Conservation (phyloP, 768 basidiomycete genomes). For the Gloeophyllum trabeum region DNA sequence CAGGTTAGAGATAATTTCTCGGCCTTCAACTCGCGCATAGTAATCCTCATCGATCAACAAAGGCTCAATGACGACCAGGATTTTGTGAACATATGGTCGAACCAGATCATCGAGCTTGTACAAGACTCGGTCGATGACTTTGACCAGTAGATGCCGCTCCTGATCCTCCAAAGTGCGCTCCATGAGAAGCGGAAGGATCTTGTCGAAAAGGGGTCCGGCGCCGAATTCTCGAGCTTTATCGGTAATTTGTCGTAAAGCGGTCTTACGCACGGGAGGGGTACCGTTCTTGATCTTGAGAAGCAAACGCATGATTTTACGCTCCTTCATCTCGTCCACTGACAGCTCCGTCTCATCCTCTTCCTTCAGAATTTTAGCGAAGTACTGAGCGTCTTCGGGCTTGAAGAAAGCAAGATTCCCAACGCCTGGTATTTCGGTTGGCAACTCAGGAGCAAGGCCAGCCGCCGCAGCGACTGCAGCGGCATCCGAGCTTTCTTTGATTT, state of each 20-base stretch:
- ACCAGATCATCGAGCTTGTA: constrained; percentile 99
- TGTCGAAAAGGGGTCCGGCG: constrained; percentile 96
- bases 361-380: constrained; percentile 91
- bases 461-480: constrained; percentile 82
- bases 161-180: constrained; percentile 96
- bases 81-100: constrained; percentile 98
- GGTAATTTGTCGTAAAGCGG: constrained; percentile 94
- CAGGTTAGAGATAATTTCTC: constrained; percentile 97
- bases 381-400: constrained; percentile 96
- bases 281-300: constrained; percentile 99
- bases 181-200: constrained; percentile 97
- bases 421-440: constrained; percentile 96
- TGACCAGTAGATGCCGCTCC: constrained; percentile 94
- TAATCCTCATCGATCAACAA: constrained; percentile 97
- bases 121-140: constrained; percentile 96
- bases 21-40: constrained; percentile 93
- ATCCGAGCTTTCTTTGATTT: constrained; percentile 92
- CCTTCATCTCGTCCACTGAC: constrained; percentile 96
- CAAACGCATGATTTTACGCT: constrained; percentile 97
- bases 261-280: constrained; percentile 95
- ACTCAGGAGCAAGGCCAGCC: constrained; percentile 83
- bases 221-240: constrained; percentile 99
- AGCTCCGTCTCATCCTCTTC: constrained; percentile 93
- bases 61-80: constrained; percentile 98
- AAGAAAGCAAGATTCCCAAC: constrained; percentile 97